Base-by-base conservation (phyloP, 1,284 basidiomycete species). In the Ganoderma lucidum region DNA sequence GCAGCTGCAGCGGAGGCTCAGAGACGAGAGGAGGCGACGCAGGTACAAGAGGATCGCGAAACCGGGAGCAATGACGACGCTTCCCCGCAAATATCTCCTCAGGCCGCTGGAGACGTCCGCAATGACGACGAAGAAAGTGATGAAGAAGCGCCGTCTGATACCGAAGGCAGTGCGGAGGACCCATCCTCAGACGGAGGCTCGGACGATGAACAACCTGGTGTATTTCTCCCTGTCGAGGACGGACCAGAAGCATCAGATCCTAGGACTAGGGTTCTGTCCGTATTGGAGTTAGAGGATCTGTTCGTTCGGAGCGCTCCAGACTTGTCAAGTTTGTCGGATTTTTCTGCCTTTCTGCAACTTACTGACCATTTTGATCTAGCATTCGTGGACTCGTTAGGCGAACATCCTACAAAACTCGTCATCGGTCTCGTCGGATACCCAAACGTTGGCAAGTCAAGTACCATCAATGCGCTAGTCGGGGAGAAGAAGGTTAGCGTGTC, bases 381-480 rank as follows among this genome's bases (percentile, higher is more conserved):
- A 44, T 96, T 96, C 75, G 83, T 85, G 17, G 88, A 90, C 62
- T 80, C 85, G 1, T 84, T 84, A n/a, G 91, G 92, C 15, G 85
- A 88, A 63, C 82, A 85, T 14, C 87, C 89, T 0, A 80, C 86
- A 35, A 96, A 91, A 79, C 87, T 98, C 3, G 90, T 93, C 39
- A 93, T 99, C 65, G 98, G 97, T 10, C 90, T 99, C 30, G 96
- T 99, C 60, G 97, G 98, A n/a, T 98, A 98, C 78, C 97, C 97
- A 0, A 99, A 99, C 78, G 97, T 99, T 58, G 98, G 97, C 35
- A 99, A 99, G 82, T 97, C 96, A 1, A 96, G 93, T 72, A 92
- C 98, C 10, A 99, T 99, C 81, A 99, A 99, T 80, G 96, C 96
- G 28, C 88, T 99, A 23, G 90, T 99, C 64, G 92, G 98, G 41